Base-by-base conservation (phyloP, 2,329 filamentous ascomycete species). In the Cladophialophora immunda region DNA sequence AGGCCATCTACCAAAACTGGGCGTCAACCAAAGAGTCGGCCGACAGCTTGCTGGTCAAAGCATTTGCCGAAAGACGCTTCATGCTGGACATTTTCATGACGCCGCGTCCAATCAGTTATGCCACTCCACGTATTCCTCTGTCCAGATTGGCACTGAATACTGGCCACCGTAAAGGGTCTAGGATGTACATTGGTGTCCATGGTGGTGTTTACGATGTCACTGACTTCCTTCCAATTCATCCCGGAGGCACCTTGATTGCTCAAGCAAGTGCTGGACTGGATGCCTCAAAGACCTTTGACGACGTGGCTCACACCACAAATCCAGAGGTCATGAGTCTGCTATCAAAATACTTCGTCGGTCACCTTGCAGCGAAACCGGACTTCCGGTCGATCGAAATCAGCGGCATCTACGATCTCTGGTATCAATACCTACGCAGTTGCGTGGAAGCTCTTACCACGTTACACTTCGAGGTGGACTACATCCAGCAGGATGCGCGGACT, bases 61-160 rank as follows among this genome's bases (percentile, higher is more conserved):
- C 85, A 0, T 86, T 86, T 64, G 84, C 84, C 0, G 85, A 87
- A 73, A 78, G 85, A 0, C 79, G 85, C 5, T 84, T 87, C 71
- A 86, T 86, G 85, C 74, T 86, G 0, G 84, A 86, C 65, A 83
- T 86, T 47, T 86, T 86, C 73, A 86, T 86, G 84, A 83, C 83
- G 0, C 85, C 84, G 1, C 84, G 82, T 64, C 81, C 84, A 0
- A 78, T 86, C 1, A 81, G 84, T 0, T 84, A 81, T 73, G 83
- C 85, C 53, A 76, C 81, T 0, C 82, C 83, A 0, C 83, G 81
- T 0, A 85, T 86, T 19, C 79, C 84, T 0, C 74, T 84, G 2
- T 85, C 84, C 0, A 78, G 83, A 66, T 77, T 87, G 5, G 82
- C 84, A 7, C 72, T 78, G 1, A 80, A 86, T 58, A 86, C 85